Evolutionary conservation across 2,329 filamentous ascomycete genomes (phyloP).

Genomic region (Oidium heveae): DNA sequence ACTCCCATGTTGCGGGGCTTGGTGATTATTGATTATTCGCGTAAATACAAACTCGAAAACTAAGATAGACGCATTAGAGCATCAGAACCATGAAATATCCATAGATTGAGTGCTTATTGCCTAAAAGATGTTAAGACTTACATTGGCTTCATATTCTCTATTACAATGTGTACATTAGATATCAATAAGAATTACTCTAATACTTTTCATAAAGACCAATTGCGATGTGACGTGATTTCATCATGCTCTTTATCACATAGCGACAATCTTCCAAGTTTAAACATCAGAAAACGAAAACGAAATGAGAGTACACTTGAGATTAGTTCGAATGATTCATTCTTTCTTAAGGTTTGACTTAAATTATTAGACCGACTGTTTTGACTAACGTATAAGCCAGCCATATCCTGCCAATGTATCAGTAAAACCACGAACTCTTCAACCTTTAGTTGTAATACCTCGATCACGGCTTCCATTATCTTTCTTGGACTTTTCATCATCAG

Average conservation of each 20-base stretch:
- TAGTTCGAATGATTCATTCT: slow-evolving; percentile 13
- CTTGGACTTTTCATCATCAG: slow-evolving; percentile 29
- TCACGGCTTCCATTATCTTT: slow-evolving; percentile 32
- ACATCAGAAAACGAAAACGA: slow-evolving; percentile 14
- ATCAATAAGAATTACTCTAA: slow-evolving; percentile 7
- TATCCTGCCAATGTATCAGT: slow-evolving; percentile 24
- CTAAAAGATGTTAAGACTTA: too few relatives aligned
- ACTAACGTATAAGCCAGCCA: slow-evolving; percentile 17
- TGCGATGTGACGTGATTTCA: slow-evolving; percentile 7
- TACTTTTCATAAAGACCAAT: slow-evolving; percentile 8
- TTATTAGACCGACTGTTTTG: slow-evolving; percentile 2
- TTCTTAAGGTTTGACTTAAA: slow-evolving; percentile 12
- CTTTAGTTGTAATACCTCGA: slow-evolving; percentile 36
- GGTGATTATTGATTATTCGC: too few relatives aligned
- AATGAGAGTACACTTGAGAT: slow-evolving; percentile 12
- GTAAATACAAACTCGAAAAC: too few relatives aligned
- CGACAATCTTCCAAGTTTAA: slow-evolving; percentile 5
- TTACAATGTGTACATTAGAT: slow-evolving; percentile 13
- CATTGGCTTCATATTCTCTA: not conserved
- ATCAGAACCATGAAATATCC: too few relatives aligned
- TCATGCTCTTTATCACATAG: not conserved
- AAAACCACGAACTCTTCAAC: slow-evolving; percentile 29
- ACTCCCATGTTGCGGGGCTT: too few relatives aligned
- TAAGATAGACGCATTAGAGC: too few relatives aligned
- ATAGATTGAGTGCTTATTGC: too few relatives aligned